Conservation (phyloP, 148 eudicot species). For the Vaccinium corymbosum region DNA sequence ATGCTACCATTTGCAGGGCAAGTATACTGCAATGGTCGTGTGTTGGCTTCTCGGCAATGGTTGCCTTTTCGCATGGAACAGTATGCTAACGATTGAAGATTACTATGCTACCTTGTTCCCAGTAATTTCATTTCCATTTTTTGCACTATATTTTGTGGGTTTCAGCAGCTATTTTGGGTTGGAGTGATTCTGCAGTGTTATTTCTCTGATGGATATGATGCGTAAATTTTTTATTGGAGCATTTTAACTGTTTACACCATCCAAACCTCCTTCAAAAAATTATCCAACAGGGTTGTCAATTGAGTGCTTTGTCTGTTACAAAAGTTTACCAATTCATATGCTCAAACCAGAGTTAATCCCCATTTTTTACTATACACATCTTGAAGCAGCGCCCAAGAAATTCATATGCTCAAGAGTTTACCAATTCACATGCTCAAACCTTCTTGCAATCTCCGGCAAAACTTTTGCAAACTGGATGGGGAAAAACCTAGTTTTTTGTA, state of each 20-base stretch:
- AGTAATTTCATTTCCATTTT: slow-evolving; percentile 18
- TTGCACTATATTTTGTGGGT: not conserved
- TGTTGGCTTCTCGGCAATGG: slow-evolving; percentile 47
- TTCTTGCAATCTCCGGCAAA: not conserved
- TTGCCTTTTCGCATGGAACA: slow-evolving; percentile 43
- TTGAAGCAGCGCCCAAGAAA: not conserved
- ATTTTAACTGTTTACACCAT: not conserved
- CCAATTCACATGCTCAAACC: not conserved
- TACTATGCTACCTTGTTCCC: slow-evolving; percentile 35
- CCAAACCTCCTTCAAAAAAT: not conserved
- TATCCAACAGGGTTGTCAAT: not conserved
- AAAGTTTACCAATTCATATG: not conserved
- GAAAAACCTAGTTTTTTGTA: not conserved
- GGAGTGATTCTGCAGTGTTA: not conserved
- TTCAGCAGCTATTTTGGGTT: not conserved
- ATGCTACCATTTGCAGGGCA: slow-evolving; percentile 26
- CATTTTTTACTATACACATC: not conserved
- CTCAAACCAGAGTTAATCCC: not conserved
- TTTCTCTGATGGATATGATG: not conserved
- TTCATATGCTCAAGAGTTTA: not conserved
- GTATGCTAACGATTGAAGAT: slow-evolving; percentile 43
- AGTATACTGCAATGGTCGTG: slow-evolving; percentile 28
- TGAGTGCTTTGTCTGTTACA: not conserved
- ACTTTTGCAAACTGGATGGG: not conserved
- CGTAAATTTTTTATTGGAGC: not conserved